Evolutionary conservation across 2,329 filamentous ascomycete species (phyloP), one percentile per base, ranked within the genome.

Genomic region (Helminthosporium solani): DNA sequence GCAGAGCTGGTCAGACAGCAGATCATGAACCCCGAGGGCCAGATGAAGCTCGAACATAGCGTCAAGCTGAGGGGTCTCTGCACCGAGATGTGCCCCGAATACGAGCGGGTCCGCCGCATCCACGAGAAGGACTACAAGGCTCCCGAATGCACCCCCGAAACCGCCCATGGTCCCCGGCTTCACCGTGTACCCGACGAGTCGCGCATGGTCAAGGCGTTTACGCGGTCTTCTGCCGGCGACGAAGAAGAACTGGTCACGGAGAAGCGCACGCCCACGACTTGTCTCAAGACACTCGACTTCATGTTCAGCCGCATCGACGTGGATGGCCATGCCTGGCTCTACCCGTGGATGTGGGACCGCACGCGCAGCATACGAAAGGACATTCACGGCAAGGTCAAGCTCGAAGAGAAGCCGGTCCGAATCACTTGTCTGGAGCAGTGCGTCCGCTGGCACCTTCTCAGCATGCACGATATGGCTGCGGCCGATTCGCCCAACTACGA

Each of bases 321-420:
- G 33, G 75, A 79, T 21, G 73, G 78, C 15, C 59, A 68, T 30
- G 53, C 59, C 19, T 61, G 57, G n/a, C 75, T 83, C 11, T 80
- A 85, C 57, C 77, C 78, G 49, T 86, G 84, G 62, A 75, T 85
- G 20, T 86, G 83, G 83, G 82, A 85, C 60, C 76, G 83, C 15
- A 84, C 82, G 27, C 75, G 83, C 37, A 82, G 80, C 4, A 78
- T 86, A 47, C 77, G 83, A 33, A 85, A 85, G 57, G 83, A 86
- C 16, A 60, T 81, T 85, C 40, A 81, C 80, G 16, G 81, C 84
- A 61, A 78, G 81, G 57, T 68, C 7, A 78, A 77, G 50, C 53
- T 46, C n/a, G 34, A 56, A n/a, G 78, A 84, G 58, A 74, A 85
- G 28, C 67, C 71, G 37, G 74, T 79, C 16, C 79, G 81, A 3